Conservation (phyloP, 2,329 filamentous ascomycete genomes). For the Didymella pinodella region DNA sequence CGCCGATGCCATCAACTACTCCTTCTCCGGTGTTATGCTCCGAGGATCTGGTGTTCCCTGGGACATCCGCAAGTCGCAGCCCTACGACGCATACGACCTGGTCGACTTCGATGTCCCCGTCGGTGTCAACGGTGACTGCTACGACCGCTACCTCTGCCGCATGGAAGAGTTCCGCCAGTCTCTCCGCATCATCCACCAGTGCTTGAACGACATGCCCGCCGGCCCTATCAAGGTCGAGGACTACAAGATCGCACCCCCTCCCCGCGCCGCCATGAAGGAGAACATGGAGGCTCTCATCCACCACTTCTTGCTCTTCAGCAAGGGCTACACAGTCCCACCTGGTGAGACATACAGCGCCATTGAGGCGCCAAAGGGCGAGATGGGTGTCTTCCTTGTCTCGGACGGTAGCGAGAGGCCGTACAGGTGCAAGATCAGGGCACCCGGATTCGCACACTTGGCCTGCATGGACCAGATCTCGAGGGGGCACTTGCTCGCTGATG, state of each 20-base stretch:
- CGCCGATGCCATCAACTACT: conserved; percentile 93
- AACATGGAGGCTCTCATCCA: conserved; percentile 99
- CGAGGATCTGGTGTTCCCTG: conserved; percentile 94
- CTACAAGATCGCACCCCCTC: conserved; percentile 97
- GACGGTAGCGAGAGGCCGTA: conserved; percentile 95
- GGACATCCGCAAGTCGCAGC: conserved; percentile 95
- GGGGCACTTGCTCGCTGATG: conserved; percentile 94
- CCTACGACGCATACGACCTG: conserved; percentile 96
- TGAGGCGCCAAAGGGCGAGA: conserved; percentile 99
- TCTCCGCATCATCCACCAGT: conserved; percentile 97
- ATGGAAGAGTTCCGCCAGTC: conserved; percentile 99
- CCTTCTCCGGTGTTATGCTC: conserved; percentile 97
- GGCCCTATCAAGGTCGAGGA: conserved; percentile 96
- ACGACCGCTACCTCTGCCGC: conserved; percentile 97
- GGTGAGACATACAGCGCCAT: conserved; percentile 98
- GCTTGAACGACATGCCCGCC: conserved; percentile 97
- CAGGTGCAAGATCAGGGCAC: conserved; percentile 95
- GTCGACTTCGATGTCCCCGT: conserved; percentile 99
- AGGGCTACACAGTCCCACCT: conserved; percentile 95
- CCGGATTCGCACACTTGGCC: conserved; percentile 92
- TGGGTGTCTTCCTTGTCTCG: conserved; percentile 96
- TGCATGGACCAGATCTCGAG: conserved; percentile 93
- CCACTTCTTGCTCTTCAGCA: conserved; percentile 98
- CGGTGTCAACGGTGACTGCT: conserved; percentile 96
- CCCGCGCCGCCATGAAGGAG: conserved; percentile 99